These are phyloP conservation scores for Neurospora sp. DNA, from an alignment of 495 filamentous ascomycete species.

Conservation along the genomic window DNA sequence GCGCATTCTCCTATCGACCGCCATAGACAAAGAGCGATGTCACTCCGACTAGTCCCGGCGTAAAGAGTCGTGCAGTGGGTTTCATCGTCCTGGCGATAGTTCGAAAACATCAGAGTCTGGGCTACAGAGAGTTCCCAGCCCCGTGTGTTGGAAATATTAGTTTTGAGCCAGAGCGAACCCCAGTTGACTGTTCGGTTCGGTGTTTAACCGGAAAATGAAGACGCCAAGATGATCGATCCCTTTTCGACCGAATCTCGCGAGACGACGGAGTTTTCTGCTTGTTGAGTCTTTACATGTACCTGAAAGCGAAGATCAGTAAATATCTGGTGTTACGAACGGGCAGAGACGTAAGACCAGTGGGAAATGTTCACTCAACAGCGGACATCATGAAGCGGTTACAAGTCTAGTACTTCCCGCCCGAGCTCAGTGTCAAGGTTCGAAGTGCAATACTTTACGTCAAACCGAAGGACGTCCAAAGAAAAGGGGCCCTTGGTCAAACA, in stretches of 20 bases:
- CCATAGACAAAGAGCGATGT: background rate
- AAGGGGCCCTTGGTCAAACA: background rate
- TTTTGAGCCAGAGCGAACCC: background rate
- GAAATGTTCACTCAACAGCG: background rate
- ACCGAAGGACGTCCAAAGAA: background rate
- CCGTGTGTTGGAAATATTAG: background rate
- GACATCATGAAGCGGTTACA: background rate
- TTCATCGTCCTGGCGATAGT: background rate
- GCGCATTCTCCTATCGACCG: background rate
- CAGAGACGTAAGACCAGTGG: background rate
- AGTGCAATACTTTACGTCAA: background rate
- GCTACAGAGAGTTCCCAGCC: background rate
- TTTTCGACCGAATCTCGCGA: background rate
- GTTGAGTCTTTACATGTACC: background rate
- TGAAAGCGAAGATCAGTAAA: background rate
- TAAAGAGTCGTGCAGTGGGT: background rate
- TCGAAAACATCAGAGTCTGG: background rate
- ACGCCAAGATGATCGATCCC: background rate
- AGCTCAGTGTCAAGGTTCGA: background rate
- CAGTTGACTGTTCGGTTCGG: background rate
- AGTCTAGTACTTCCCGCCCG: background rate
- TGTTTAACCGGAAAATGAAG: background rate
- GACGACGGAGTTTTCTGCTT: background rate
- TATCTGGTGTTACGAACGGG: background rate
- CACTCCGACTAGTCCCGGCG: background rate